phyloP scores from a whole-genome alignment of 768 basidiomycete genomes.

The Coprinopsis strossmayeri region DNA sequence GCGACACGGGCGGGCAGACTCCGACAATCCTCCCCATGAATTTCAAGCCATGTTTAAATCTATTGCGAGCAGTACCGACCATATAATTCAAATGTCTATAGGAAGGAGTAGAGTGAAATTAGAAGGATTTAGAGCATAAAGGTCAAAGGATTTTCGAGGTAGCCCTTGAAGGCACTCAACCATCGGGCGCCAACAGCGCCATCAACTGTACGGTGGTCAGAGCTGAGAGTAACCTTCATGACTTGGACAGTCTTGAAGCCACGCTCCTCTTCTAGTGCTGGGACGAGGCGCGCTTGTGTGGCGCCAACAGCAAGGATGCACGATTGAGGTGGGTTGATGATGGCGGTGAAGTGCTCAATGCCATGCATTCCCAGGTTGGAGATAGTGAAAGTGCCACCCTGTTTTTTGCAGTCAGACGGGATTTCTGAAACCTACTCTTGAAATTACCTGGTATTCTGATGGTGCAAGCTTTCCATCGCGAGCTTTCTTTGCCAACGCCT shows the following conservation, averaged over 20 bases:
- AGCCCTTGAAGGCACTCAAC: slow-evolving; percentile 90
- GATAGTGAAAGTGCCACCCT: slow-evolving; percentile 98
- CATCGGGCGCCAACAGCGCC: slow-evolving; percentile 93
- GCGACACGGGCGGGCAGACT: too few relatives aligned
- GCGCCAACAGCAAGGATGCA: slow-evolving; percentile 95
- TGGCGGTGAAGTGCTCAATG: slow-evolving; percentile 93
- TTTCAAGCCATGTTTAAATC: too few relatives aligned
- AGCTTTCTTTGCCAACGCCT: slow-evolving; percentile 89
- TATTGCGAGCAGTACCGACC: neutral
- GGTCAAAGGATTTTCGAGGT: slow-evolving; percentile 93
- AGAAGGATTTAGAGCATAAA: slow-evolving; percentile 74
- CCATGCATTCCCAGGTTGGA: slow-evolving; percentile 99
- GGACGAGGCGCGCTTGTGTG: slow-evolving; percentile 79
- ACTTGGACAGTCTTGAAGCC: slow-evolving; percentile 90
- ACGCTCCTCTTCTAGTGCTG: slow-evolving; percentile 83
- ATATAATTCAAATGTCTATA: neutral
- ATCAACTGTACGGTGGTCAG: slow-evolving; percentile 94
- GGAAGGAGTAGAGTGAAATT: neutral
- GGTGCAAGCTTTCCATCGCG: slow-evolving; percentile 95
- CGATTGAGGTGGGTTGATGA: slow-evolving; percentile 98
- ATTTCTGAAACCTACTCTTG: neutral
- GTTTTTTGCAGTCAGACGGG: neutral
- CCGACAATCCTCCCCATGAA: too few relatives aligned
- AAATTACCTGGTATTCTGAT: slow-evolving; percentile 84
- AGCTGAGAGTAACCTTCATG: slow-evolving; percentile 95